Percentiles rank a stretch among this genome's conserved stretches.
Evolutionary conservation across 495 filamentous ascomycete species (phyloP).

Genomic region (Podospora conica): DNA sequence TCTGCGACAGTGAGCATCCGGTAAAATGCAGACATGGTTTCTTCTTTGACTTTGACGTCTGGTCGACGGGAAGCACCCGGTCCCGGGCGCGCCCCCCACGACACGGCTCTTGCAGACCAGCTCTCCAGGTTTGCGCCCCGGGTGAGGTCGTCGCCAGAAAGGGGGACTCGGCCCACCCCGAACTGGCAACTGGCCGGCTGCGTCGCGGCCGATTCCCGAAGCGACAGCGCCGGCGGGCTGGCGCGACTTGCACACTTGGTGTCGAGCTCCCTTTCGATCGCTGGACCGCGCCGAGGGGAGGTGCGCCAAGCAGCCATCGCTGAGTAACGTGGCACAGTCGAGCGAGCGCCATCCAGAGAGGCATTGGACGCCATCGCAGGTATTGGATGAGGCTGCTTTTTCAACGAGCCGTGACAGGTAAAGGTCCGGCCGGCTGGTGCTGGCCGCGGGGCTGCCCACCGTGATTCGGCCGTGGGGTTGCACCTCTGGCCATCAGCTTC

Average conservation of each 20-base stretch:
- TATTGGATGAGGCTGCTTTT: neutral
- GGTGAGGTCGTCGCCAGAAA: neutral
- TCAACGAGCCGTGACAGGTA: neutral
- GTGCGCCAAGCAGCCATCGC: neutral
- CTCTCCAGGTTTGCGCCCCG: neutral
- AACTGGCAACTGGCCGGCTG: neutral
- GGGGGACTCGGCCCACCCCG: neutral
- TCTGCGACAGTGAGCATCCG: constrained; percentile 8
- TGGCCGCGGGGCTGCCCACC: neutral
- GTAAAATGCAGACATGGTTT: constrained; percentile 7
- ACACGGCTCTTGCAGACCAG: neutral
- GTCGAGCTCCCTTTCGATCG: neutral
- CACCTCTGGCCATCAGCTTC: neutral
- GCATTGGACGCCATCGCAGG: neutral
- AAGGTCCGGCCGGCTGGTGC: no score
- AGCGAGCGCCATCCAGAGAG: neutral
- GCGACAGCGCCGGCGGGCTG: neutral
- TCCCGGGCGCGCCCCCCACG: neutral
- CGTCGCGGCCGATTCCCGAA: neutral
- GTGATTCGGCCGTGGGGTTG: constrained; percentile 1
- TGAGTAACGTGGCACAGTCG: neutral
- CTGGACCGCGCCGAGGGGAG: neutral
- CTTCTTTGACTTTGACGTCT: no score
- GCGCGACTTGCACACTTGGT: neutral
- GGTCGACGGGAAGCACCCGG: neutral